phyloP scores from a whole-genome alignment of 495 filamentous ascomycete genomes.

The Ramalina intermedia region DNA sequence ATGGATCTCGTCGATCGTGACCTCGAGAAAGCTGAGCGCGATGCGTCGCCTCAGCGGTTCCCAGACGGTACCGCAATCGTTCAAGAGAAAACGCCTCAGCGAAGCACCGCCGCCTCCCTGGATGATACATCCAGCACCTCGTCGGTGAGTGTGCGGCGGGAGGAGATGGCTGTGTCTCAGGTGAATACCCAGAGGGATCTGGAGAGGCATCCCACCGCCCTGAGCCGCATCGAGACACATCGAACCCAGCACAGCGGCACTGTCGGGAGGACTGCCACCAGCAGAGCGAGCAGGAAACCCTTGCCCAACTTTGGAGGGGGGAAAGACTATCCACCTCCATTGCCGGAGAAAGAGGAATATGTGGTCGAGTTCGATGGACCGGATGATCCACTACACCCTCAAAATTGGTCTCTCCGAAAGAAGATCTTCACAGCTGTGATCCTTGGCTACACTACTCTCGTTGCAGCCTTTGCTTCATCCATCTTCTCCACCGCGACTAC shows the following conservation, averaged over 20 bases:
- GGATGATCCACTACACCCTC: conserved; percentile 65
- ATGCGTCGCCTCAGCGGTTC: conserved; percentile 16
- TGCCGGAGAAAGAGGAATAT: conserved; percentile 66
- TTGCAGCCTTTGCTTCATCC: conserved; percentile 50
- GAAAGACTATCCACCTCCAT: conserved; percentile 58
- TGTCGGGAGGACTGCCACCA: conserved; percentile 46
- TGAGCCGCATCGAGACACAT: conserved; percentile 63
- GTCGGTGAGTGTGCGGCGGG: conserved; percentile 11
- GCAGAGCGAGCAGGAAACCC: conserved; percentile 38
- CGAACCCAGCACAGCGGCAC: conserved; percentile 62
- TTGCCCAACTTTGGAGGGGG: conserved; percentile 51
- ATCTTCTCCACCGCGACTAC: conserved; percentile 41
- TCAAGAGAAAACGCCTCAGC: neutral
- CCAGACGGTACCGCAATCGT: neutral
- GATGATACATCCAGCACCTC: conserved; percentile 15
- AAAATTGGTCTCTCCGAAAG: conserved; percentile 67
- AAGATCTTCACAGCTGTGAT: conserved; percentile 51
- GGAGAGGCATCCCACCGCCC: conserved; percentile 58
- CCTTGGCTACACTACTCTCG: conserved; percentile 64
- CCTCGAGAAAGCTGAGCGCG: conserved; percentile 23
- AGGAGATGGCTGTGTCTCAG: conserved; percentile 33
- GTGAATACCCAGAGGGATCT: conserved; percentile 51
- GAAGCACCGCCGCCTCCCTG: conserved; percentile 11
- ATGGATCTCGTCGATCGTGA: conserved; percentile 27
- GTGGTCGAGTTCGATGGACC: conserved; percentile 76